These are phyloP conservation scores for Chlamydomonas sphaeroides DNA, from an alignment of 139 green algal species.

Conservation along the genomic window DNA sequence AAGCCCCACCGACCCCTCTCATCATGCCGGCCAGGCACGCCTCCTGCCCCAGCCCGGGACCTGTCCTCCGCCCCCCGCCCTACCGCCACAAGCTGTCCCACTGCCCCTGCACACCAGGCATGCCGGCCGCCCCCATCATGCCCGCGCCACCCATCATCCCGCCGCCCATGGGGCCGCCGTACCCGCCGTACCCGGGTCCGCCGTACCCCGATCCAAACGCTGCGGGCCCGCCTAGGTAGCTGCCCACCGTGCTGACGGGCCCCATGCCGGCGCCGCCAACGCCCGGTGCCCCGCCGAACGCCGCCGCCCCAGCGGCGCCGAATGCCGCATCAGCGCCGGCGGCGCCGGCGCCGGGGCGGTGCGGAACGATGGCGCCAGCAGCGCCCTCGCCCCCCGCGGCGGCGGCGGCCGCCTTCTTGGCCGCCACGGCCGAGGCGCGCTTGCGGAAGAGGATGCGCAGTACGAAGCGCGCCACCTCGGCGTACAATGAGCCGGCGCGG, in stretches of 20 bases:
- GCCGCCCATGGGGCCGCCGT: neutral
- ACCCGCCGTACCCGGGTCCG: no score
- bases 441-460: conserved; percentile 83
- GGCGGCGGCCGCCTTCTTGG: neutral
- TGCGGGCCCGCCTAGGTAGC: neutral
- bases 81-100: conserved; percentile 31
- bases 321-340: neutral
- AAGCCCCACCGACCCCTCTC: no score
- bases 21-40: no score
- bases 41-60: no score
- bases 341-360: neutral
- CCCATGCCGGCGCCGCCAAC: no score
- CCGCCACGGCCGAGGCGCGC: neutral
- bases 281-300: neutral
- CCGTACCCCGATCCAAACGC: conserved; percentile 2
- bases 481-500: conserved; percentile 91
- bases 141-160: neutral
- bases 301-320: neutral
- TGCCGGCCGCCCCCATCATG: neutral
- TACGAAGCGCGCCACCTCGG: conserved; percentile 93
- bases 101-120: neutral
- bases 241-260: neutral
- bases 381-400: no score
- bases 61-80: no score
- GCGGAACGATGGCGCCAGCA: neutral